Percentiles rank a stretch among this genome's conserved stretches.
These are phyloP conservation scores for Zasmidium citrigriseum DNA, from an alignment of 2,329 filamentous ascomycete genomes.

Conservation along the genomic window DNA sequence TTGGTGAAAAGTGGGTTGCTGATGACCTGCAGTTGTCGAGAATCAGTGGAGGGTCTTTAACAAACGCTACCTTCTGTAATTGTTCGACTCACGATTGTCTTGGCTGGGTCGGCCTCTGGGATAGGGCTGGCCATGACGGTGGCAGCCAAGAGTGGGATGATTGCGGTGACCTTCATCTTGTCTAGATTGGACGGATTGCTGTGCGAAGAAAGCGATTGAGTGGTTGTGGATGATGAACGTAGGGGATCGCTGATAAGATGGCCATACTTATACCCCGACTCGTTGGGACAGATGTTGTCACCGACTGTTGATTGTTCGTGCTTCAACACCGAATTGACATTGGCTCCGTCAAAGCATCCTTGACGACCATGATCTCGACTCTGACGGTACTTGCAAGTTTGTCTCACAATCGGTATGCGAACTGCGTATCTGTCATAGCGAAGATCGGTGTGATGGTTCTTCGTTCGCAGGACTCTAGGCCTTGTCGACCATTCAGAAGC, in stretches of 20 bases:
- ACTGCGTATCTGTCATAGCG: neutral
- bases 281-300: neutral
- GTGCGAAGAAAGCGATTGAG: neutral
- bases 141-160: neutral
- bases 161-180: neutral
- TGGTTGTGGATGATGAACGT: neutral
- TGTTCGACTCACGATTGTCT: too few relatives aligned
- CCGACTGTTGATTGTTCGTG: neutral
- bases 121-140: conserved; percentile 1
- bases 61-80: too few relatives aligned
- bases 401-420: neutral
- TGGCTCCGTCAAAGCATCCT: neutral
- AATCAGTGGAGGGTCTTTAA: too few relatives aligned
- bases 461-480: neutral
- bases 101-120: neutral
- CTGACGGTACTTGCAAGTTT: neutral
- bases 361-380: neutral
- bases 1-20: neutral
- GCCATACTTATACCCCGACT: neutral
- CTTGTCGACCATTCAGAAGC: neutral
- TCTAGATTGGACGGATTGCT: neutral
- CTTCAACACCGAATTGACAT: neutral
- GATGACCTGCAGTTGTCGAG: too few relatives aligned
- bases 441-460: neutral
- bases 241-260: neutral